phyloP scores from a whole-genome alignment of 2,329 filamentous ascomycete species.

The Phyllosticta ampelicida region DNA sequence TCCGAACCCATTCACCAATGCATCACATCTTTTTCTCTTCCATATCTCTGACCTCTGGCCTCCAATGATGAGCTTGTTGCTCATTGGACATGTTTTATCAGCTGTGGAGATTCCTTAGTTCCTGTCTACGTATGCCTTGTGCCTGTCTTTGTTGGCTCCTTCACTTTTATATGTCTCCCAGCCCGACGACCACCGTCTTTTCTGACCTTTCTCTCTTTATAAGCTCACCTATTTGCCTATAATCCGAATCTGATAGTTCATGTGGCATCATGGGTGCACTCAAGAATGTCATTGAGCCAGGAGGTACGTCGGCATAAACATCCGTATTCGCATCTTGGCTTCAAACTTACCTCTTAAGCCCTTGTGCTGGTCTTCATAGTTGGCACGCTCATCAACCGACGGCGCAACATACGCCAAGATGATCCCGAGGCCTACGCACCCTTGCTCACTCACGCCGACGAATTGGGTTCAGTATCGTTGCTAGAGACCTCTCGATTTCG shows the following conservation, averaged over 20 bases:
- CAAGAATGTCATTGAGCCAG: conserved; percentile 10
- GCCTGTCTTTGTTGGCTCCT: not conserved
- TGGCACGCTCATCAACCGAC: conserved; percentile 12
- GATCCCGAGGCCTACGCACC: conserved; percentile 1
- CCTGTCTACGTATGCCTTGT: not conserved
- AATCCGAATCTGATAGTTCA: not conserved
- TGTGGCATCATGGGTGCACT: conserved; percentile 4
- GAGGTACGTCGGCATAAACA: not conserved
- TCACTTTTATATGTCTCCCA: not conserved
- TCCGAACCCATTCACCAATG: not conserved
- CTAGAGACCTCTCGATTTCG: conserved; percentile 7
- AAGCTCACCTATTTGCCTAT: not conserved
- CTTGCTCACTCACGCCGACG: not conserved
- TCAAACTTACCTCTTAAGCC: conserved; percentile 1
- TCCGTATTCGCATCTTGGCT: not conserved
- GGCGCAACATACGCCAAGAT: not conserved
- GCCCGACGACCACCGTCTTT: not conserved
- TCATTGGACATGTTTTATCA: not conserved
- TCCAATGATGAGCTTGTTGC: not conserved
- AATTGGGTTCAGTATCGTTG: not conserved
- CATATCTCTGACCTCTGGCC: not conserved
- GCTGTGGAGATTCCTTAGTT: not conserved
- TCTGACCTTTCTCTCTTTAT: not conserved
- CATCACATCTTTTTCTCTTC: not conserved
- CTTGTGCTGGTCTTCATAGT: conserved; percentile 13